Conservation (phyloP, 1,284 basidiomycete species). For the Ustilago esculenta region DNA sequence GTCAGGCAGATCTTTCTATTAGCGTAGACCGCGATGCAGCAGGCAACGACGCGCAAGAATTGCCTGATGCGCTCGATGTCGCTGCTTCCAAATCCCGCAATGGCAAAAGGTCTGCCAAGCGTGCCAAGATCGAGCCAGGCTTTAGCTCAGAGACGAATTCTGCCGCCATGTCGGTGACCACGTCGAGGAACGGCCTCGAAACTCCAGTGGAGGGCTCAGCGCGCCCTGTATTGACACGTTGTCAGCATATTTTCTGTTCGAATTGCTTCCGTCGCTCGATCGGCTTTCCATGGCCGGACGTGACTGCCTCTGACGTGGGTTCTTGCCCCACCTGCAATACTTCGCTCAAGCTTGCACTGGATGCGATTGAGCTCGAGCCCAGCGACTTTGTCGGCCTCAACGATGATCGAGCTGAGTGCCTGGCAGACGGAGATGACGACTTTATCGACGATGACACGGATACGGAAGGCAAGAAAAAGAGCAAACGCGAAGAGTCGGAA, state of each 20-base stretch:
- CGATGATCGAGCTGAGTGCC: slow-evolving; percentile 32
- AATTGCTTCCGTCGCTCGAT: slow-evolving; percentile 64
- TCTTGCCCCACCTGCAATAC: slow-evolving; percentile 77
- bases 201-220: slow-evolving; percentile 31
- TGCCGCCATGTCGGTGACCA: slow-evolving; percentile 4
- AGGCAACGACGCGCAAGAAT: slow-evolving; percentile 68
- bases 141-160: slow-evolving; percentile 2
- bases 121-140: slow-evolving; percentile 21
- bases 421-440: slow-evolving; percentile 21
- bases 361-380: slow-evolving; percentile 46
- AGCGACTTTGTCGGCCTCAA: slow-evolving; percentile 47
- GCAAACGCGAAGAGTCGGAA: slow-evolving; percentile 13
- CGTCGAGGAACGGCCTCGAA: slow-evolving; percentile 16
- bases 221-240: slow-evolving; percentile 76
- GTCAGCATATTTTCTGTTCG: slow-evolving; percentile 83
- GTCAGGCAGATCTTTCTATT: slow-evolving; percentile 77
- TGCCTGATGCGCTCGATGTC: slow-evolving; percentile 71
- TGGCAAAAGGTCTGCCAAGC: slow-evolving; percentile 13
- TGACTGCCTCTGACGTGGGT: slow-evolving; percentile 23
- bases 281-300: slow-evolving; percentile 39
- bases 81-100: slow-evolving; percentile 52
- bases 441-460: slow-evolving; percentile 19
- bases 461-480: slow-evolving; percentile 4
- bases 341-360: slow-evolving; percentile 55
- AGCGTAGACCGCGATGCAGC: slow-evolving; percentile 28